Evolutionary conservation across 2,329 filamentous ascomycete genomes (phyloP).

Genomic region (Calycina herbarum): DNA sequence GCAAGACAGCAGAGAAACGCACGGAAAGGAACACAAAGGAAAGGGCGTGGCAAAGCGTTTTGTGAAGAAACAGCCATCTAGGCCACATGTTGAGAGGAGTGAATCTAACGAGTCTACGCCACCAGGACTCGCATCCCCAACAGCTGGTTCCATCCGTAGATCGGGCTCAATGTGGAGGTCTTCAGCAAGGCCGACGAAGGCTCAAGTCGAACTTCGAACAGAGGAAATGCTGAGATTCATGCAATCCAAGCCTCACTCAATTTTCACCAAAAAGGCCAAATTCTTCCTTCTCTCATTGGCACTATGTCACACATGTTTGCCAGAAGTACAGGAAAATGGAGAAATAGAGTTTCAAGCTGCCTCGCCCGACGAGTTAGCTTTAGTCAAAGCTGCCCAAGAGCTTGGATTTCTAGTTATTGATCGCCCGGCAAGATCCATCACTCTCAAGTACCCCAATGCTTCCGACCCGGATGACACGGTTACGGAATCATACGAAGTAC

Average conservation of each 20-base stretch:
- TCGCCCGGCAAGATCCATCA: conserved; percentile 69
- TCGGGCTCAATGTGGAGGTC: conserved; percentile 36
- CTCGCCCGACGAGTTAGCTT: conserved; percentile 84
- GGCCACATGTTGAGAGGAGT: conserved; percentile 2
- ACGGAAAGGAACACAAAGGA: conserved; percentile 27
- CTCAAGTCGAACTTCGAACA: conserved; percentile 63
- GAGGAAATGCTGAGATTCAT: conserved; percentile 78
- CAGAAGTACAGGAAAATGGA: conserved; percentile 69
- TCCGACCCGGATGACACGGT: conserved; percentile 26
- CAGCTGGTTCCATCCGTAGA: conserved; percentile 23
- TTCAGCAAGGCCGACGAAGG: conserved; percentile 36
- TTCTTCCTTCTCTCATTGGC: conserved; percentile 84
- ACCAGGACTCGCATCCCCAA: conserved; percentile 9
- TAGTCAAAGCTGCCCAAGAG: conserved; percentile 82
- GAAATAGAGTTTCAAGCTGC: conserved; percentile 81
- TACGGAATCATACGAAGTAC: conserved; percentile 69
- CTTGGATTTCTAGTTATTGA: conserved; percentile 78
- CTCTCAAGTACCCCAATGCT: conserved; percentile 41
- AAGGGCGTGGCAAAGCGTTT: conserved; percentile 25
- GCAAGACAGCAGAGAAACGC: conserved; percentile 8
- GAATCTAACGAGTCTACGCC: conserved; percentile 10
- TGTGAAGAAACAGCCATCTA: conserved; percentile 21
- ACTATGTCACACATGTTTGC: conserved; percentile 87
- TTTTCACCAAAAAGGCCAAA: conserved; percentile 75
- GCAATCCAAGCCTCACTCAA: conserved; percentile 68